These are phyloP conservation scores for Marasmius fiardii DNA, from an alignment of 1,284 basidiomycete species.

Conservation along the genomic window DNA sequence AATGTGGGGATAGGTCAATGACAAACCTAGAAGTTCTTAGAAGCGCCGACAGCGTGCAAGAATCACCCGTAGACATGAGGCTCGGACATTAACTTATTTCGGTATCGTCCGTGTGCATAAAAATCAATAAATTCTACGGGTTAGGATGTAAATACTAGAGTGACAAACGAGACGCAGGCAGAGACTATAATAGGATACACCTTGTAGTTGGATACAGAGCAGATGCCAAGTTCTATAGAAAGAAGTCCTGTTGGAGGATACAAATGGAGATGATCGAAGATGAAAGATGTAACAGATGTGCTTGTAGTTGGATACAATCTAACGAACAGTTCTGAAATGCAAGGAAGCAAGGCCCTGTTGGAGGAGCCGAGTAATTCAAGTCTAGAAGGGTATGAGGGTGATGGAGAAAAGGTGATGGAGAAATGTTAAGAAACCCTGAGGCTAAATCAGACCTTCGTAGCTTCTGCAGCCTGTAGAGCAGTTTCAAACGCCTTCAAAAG, in stretches of 20 bases:
- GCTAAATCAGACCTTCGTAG: constrained; percentile 20
- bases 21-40: too few relatives aligned
- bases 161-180: too few relatives aligned
- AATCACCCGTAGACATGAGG: too few relatives aligned
- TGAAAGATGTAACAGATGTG: background rate
- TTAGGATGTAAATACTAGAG: too few relatives aligned
- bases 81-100: too few relatives aligned
- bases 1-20: too few relatives aligned
- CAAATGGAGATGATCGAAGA: background rate
- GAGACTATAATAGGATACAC: too few relatives aligned
- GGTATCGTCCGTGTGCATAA: too few relatives aligned
- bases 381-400: background rate
- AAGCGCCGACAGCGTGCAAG: too few relatives aligned
- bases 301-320: constrained; percentile 26
- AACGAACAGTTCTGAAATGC: background rate
- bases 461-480: constrained; percentile 73
- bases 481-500: constrained; percentile 62
- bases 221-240: constrained; percentile 2
- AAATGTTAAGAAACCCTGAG: too few relatives aligned
- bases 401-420: constrained; percentile 6
- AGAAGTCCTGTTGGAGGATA: constrained; percentile 9
- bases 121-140: too few relatives aligned
- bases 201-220: constrained; percentile 25
- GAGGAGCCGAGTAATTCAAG: constrained; percentile 10
- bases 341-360: constrained; percentile 14